A percentile compares a stretch with the other conserved stretches of the same genome.
phyloP scores from a whole-genome alignment of 2,329 filamentous ascomycete species.

The Xylariomycetidae sp. region DNA sequence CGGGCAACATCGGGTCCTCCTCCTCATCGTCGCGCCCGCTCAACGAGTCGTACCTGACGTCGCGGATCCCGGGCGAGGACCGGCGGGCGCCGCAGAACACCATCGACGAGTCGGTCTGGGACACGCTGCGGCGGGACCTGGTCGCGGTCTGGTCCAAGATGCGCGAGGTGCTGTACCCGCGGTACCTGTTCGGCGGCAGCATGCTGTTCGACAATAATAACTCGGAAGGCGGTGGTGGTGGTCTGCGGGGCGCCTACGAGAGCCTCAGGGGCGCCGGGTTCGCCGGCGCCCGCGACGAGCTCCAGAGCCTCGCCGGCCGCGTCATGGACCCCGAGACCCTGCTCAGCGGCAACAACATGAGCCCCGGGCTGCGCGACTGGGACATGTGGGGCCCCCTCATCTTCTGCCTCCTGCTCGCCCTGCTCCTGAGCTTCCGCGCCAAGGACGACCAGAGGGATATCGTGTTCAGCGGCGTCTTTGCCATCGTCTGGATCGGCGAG shows the following conservation, averaged over 20 bases:
- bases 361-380: conserved; percentile 88
- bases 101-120: conserved; percentile 96
- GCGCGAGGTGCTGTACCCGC: conserved; percentile 92
- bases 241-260: conserved; percentile 57
- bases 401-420: conserved; percentile 84
- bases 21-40: conserved; percentile 53
- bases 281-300: conserved; percentile 56
- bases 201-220: conserved; percentile 56
- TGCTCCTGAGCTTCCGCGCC: conserved; percentile 81
- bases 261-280: conserved; percentile 56
- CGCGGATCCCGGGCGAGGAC: conserved; percentile 87
- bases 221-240: too few species aligned
- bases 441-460: conserved; percentile 75
- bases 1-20: conserved; percentile 72
- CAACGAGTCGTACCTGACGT: conserved; percentile 80
- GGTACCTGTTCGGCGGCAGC: conserved; percentile 75
- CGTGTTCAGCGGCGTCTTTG: conserved; percentile 95
- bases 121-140: conserved; percentile 88
- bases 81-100: conserved; percentile 85
- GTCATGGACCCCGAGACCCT: conserved; percentile 61
- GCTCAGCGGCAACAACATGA: conserved; percentile 67
- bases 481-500: conserved; percentile 94
- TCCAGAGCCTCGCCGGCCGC: conserved; percentile 55
- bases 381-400: conserved; percentile 96
- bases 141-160: conserved; percentile 96